These are phyloP conservation scores for Naganishia albida DNA, from an alignment of 1,284 basidiomycete species.

Conservation along the genomic window DNA sequence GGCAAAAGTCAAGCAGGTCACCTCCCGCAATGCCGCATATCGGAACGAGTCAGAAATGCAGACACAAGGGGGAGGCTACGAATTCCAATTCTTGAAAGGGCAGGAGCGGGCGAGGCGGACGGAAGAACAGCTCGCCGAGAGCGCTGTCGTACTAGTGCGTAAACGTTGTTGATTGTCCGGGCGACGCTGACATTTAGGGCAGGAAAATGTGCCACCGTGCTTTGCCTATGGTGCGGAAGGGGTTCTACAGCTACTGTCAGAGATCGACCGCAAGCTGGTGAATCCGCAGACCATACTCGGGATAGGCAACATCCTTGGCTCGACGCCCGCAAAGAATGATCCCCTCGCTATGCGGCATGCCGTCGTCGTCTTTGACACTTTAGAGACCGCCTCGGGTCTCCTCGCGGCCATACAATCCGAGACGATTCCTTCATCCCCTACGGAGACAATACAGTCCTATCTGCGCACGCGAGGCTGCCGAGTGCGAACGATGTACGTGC, in stretches of 20 bases:
- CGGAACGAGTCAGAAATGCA: not conserved
- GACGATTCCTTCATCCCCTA: too few species aligned
- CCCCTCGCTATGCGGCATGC: conserved; percentile 13
- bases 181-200: not conserved
- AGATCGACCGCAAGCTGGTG: not conserved
- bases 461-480: conserved; percentile 5
- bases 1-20: not conserved
- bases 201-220: conserved; percentile 13
- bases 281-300: conserved; percentile 2
- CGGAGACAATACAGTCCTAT: not conserved
- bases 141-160: conserved; percentile 13
- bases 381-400: not conserved
- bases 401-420: not conserved
- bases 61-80: conserved; percentile 7
- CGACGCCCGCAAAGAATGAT: not conserved
- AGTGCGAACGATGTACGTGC: conserved; percentile 14
- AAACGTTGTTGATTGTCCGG: too few species aligned
- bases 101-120: conserved; percentile 9
- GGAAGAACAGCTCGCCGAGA: conserved; percentile 2
- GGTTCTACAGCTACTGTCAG: conserved; percentile 1
- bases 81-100: conserved; percentile 16
- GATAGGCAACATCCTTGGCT: conserved; percentile 5
- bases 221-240: conserved; percentile 17
- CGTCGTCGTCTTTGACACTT: conserved; percentile 9
- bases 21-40: not conserved